Evolutionary conservation across 345 rosid genomes (phyloP).

Genomic region (Syzygium aromaticum): DNA sequence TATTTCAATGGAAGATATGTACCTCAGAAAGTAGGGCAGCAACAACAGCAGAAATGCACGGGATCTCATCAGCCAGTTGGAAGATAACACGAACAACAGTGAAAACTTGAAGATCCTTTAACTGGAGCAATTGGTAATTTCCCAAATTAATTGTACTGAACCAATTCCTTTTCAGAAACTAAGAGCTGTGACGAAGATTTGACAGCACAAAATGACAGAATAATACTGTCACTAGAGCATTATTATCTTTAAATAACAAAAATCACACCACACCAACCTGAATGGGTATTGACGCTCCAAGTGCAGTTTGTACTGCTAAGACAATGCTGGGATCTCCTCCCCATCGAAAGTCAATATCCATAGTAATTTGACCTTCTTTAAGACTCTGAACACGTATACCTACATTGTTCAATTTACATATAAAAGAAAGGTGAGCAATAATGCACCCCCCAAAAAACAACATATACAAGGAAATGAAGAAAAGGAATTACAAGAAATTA

Average conservation of each 20-base stretch:
- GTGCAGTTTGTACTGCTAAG: constrained; percentile 83
- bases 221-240: not conserved
- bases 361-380: constrained; percentile 83
- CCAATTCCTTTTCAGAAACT: not conserved
- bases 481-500: not conserved
- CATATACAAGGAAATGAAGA: not conserved
- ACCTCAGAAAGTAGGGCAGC: constrained; percentile 96
- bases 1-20: not conserved
- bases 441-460: not conserved
- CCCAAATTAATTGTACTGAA: not conserved
- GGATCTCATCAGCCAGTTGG: constrained; percentile 95
- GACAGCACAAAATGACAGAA: not conserved
- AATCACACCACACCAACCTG: constrained; percentile 51
- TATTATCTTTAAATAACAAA: not conserved
- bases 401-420: constrained; percentile 14
- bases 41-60: constrained; percentile 96
- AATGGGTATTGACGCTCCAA: constrained; percentile 93
- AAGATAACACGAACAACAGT: constrained; percentile 85
- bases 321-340: constrained; percentile 96
- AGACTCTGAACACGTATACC: constrained; percentile 95
- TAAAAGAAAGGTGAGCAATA: not conserved
- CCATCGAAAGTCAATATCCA: constrained; percentile 98
- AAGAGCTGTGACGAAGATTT: not conserved
- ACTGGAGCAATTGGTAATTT: constrained; percentile 25
- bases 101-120: constrained; percentile 97